These are phyloP conservation scores for Neonectria sp. DNA, from an alignment of 2,329 filamentous ascomycete species.

Conservation along the genomic window DNA sequence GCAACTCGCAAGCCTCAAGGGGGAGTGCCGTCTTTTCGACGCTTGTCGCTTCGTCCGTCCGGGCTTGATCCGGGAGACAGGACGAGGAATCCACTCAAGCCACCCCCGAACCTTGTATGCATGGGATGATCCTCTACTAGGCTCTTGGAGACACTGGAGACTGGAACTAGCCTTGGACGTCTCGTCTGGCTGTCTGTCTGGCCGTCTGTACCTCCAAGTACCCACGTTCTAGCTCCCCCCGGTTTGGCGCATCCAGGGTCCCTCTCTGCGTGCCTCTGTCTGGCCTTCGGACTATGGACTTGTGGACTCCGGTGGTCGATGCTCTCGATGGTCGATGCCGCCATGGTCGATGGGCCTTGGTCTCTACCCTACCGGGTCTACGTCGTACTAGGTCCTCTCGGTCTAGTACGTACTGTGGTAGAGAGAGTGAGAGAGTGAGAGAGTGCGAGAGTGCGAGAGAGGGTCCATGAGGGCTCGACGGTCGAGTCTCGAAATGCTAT, in stretches of 20 bases:
- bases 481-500: conserved; percentile 32
- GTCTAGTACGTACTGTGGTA: not conserved
- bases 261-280: not conserved
- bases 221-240: conserved; percentile 2
- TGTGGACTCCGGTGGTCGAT: not conserved
- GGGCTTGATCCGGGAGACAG: conserved; percentile 40
- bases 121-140: conserved; percentile 15
- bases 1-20: not conserved
- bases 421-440: not conserved
- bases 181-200: not conserved
- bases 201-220: conserved; percentile 8
- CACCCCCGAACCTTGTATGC: conserved; percentile 39
- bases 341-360: conserved; percentile 7
- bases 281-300: not conserved
- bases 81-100: conserved; percentile 39
- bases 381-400: not conserved
- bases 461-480: conserved; percentile 15
- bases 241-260: conserved; percentile 1
- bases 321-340: not conserved
- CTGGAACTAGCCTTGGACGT: not conserved
- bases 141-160: not conserved
- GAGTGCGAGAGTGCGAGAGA: not conserved
- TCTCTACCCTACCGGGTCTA: not conserved
- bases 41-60: conserved; percentile 30
- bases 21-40: conserved; percentile 8